Evolutionary conservation across 2,329 filamentous ascomycete genomes (phyloP).

Genomic region (Lachnellula hyalina): DNA sequence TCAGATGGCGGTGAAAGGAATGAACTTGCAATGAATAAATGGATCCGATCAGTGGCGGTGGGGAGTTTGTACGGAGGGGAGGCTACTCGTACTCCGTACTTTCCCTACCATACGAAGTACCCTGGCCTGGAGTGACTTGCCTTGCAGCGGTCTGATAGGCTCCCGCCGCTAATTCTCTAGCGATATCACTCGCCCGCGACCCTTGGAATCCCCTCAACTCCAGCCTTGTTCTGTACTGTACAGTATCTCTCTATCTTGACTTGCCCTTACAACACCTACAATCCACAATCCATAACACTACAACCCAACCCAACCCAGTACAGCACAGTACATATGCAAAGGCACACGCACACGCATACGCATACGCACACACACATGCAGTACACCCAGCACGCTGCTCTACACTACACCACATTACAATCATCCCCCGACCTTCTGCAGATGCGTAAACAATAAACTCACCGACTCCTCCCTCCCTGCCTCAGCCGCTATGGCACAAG

Average conservation of each 20-base stretch:
- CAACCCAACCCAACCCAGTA: neutral
- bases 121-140: too few relatives aligned
- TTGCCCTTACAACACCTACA: neutral
- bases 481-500: conserved; percentile 18
- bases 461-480: neutral
- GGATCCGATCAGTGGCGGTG: too few relatives aligned
- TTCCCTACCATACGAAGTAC: too few relatives aligned
- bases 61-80: too few relatives aligned
- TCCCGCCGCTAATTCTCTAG: too few relatives aligned
- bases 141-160: too few relatives aligned
- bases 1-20: too few relatives aligned
- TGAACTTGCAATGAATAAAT: too few relatives aligned
- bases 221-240: neutral
- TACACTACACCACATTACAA: neutral
- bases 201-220: neutral
- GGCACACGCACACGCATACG: neutral
- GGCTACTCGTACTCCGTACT: too few relatives aligned
- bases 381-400: neutral
- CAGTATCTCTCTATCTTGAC: neutral
- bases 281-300: too few relatives aligned
- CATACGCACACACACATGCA: neutral
- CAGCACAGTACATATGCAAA: neutral
- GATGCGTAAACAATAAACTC: neutral
- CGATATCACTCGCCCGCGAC: too few relatives aligned
- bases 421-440: neutral